Evolutionary conservation across 352 stramenopile genomes (phyloP).

Genomic region (Phytophthora ramorum): DNA sequence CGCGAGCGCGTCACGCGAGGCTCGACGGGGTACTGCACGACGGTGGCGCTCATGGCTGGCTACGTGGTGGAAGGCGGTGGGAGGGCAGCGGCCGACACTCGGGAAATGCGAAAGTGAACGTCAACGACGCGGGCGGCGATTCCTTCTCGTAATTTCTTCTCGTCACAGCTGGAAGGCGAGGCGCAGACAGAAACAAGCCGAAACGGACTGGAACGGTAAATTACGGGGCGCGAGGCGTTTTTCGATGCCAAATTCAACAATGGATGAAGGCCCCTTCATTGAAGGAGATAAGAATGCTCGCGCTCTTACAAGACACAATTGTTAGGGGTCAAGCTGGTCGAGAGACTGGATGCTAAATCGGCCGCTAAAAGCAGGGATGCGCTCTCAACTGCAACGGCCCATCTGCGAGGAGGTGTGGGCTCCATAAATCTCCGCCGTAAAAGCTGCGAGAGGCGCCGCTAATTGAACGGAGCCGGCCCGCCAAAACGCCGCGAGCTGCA

Average conservation of each 20-base stretch:
- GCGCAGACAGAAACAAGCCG: conserved; percentile 31
- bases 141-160: conserved; percentile 40
- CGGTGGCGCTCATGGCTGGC: conserved; percentile 74
- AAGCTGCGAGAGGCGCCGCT: neutral
- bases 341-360: conserved; percentile 20
- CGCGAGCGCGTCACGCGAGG: conserved; percentile 52
- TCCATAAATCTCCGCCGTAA: conserved; percentile 14
- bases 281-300: conserved; percentile 27
- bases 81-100: conserved; percentile 23
- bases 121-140: conserved; percentile 13
- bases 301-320: conserved; percentile 16
- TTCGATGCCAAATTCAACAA: conserved; percentile 57
- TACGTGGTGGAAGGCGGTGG: neutral
- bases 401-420: conserved; percentile 24
- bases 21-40: conserved; percentile 81
- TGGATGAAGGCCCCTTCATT: conserved; percentile 32
- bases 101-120: conserved; percentile 40
- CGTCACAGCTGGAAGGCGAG: conserved; percentile 34
- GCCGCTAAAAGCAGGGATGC: conserved; percentile 31
- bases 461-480: neutral
- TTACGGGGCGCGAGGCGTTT: conserved; percentile 16
- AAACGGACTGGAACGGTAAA: conserved; percentile 21
- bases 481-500: conserved; percentile 12
- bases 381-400: conserved; percentile 41
- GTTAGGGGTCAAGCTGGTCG: conserved; percentile 24